phyloP scores from a whole-genome alignment of 73 alveolate species.

The Blepharisma japonicum region DNA sequence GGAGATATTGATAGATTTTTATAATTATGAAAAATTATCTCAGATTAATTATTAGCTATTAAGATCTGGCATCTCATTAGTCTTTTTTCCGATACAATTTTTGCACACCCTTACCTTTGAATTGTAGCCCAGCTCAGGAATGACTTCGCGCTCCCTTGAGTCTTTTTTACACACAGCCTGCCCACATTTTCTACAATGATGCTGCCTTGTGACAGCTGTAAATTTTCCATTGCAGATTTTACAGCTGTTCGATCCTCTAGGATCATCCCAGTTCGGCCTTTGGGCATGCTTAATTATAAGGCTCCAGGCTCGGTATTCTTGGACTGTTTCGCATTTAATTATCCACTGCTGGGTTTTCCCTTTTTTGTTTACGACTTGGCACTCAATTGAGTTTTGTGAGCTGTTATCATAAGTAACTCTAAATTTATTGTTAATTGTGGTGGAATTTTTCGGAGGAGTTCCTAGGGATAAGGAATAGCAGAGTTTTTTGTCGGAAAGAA shows the following conservation, averaged over 20 bases:
- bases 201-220: conserved; percentile 5
- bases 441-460: too few relatives aligned
- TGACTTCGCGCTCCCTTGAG: background rate
- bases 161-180: background rate
- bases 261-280: conserved; percentile 26
- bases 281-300: background rate
- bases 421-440: too few relatives aligned
- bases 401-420: too few relatives aligned
- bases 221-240: background rate
- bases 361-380: background rate
- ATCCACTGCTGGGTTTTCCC: conserved; percentile 8
- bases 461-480: too few relatives aligned
- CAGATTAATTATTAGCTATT: too few relatives aligned
- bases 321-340: background rate
- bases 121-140: conserved; percentile 14
- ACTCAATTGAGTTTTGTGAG: too few relatives aligned
- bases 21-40: too few relatives aligned
- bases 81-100: background rate
- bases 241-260: background rate
- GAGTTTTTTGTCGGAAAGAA: too few relatives aligned
- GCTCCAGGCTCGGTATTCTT: background rate
- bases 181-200: conserved; percentile 31
- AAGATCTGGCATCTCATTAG: too few relatives aligned
- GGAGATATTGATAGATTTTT: too few relatives aligned
- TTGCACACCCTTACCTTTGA: background rate